Evolutionary conservation across 345 rosid genomes (phyloP).

Genomic region (Eucalyptus regnans): DNA sequence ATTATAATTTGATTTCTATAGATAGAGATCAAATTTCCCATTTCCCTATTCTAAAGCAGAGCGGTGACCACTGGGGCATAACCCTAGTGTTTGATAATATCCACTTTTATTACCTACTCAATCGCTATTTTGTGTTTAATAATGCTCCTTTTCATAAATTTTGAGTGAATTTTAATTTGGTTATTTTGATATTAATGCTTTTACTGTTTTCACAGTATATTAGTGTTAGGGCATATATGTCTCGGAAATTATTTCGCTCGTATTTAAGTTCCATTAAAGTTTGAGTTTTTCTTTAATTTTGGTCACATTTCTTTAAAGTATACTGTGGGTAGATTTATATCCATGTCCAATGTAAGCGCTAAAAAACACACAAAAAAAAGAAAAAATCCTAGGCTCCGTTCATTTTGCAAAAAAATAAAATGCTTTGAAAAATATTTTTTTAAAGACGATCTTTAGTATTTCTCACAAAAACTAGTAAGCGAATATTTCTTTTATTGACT

Average conservation of each 20-base stretch:
- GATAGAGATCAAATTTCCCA: neutral
- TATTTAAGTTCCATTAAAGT: neutral
- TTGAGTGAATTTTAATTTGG: neutral
- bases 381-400: too few relatives aligned
- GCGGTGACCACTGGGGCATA: too few relatives aligned
- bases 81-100: neutral
- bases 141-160: neutral
- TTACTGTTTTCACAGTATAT: neutral
- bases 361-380: neutral
- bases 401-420: too few relatives aligned
- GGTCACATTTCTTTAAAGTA: neutral
- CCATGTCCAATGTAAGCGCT: neutral
- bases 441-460: too few relatives aligned
- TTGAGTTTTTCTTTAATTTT: neutral
- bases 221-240: neutral
- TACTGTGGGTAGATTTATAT: neutral
- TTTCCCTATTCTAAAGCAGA: too few relatives aligned
- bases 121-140: neutral
- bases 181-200: neutral
- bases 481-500: too few relatives aligned
- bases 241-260: neutral
- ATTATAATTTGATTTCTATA: too few relatives aligned
- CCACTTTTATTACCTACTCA: neutral
- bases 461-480: too few relatives aligned
- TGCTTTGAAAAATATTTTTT: too few relatives aligned